A percentile compares a stretch with the other conserved stretches of the same genome.
These are phyloP conservation scores for Ceratocystis albifundus DNA, from an alignment of 2,329 filamentous ascomycete genomes.

Conservation along the genomic window DNA sequence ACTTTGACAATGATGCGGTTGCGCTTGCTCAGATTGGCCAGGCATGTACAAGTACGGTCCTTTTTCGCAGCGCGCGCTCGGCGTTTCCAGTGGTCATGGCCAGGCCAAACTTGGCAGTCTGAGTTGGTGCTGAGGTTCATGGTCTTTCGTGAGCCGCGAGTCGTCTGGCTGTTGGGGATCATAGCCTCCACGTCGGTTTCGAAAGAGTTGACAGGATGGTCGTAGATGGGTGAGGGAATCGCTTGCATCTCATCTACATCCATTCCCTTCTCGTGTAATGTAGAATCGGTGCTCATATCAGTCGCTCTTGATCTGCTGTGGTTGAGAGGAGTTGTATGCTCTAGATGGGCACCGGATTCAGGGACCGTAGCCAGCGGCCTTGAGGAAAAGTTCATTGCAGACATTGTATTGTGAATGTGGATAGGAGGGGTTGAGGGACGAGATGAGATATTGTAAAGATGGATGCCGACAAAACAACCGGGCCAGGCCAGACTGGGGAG, in stretches of 20 bases:
- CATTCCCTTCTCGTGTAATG: constrained; percentile 26
- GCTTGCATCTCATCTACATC: constrained; percentile 33
- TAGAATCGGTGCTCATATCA: constrained; percentile 23
- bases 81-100: constrained; percentile 47
- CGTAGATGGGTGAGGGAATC: constrained; percentile 36
- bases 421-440: not conserved
- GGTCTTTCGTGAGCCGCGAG: constrained; percentile 30
- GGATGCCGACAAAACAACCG: not conserved
- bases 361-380: constrained; percentile 16
- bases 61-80: constrained; percentile 47
- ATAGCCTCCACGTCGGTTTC: constrained; percentile 48
- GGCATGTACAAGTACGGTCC: constrained; percentile 41
- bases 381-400: constrained; percentile 6
- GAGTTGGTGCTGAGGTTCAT: constrained; percentile 34
- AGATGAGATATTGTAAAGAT: not conserved
- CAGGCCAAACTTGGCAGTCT: constrained; percentile 49
- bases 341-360: constrained; percentile 7
- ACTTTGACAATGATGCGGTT: constrained; percentile 46
- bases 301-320: constrained; percentile 18
- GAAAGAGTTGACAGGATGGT: constrained; percentile 38
- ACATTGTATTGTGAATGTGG: constrained; percentile 14
- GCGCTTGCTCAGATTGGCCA: constrained; percentile 43
- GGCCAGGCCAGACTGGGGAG: not conserved
- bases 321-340: constrained; percentile 14
- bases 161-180: constrained; percentile 31